These are phyloP conservation scores for Calonectria naviculata DNA, from an alignment of 2,329 filamentous ascomycete genomes.

Conservation along the genomic window DNA sequence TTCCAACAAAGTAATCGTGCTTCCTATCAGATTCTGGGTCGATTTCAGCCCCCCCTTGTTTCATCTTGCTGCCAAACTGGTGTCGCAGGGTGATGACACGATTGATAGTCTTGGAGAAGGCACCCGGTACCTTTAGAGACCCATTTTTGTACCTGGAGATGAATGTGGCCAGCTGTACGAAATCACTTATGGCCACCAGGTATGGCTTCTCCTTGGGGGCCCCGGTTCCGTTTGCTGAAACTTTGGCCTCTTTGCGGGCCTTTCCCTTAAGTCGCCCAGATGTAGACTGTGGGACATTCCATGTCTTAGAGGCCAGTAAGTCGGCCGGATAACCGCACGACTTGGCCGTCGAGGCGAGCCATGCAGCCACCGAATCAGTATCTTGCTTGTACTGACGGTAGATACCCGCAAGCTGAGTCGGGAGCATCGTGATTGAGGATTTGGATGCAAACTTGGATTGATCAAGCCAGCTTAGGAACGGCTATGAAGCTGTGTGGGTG, in stretches of 20 bases:
- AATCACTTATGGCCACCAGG: conserved; percentile 47
- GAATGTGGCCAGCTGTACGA: conserved; percentile 50
- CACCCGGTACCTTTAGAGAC: conserved; percentile 39
- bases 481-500: no score
- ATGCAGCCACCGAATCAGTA: conserved; percentile 51
- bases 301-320: conserved; percentile 21
- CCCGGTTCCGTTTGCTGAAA: not conserved
- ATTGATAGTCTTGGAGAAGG: conserved; percentile 46
- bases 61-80: conserved; percentile 38
- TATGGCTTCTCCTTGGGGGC: not conserved
- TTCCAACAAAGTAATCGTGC: conserved; percentile 47
- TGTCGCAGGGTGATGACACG: conserved; percentile 50
- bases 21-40: conserved; percentile 37
- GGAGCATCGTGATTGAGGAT: conserved; percentile 30
- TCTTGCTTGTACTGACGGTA: conserved; percentile 56
- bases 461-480: no score
- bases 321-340: conserved; percentile 44
- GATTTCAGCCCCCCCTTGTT: conserved; percentile 18
- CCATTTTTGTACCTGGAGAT: conserved; percentile 39
- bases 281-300: no score
- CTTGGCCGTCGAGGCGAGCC: conserved; percentile 55
- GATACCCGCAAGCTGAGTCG: conserved; percentile 36
- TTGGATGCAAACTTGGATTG: no score
- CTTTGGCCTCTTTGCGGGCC: conserved; percentile 7
- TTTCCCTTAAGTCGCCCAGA: no score